Evolutionary conservation across 108 stramenopile species (phyloP).

Genomic region (Conticribra weissflogii): DNA sequence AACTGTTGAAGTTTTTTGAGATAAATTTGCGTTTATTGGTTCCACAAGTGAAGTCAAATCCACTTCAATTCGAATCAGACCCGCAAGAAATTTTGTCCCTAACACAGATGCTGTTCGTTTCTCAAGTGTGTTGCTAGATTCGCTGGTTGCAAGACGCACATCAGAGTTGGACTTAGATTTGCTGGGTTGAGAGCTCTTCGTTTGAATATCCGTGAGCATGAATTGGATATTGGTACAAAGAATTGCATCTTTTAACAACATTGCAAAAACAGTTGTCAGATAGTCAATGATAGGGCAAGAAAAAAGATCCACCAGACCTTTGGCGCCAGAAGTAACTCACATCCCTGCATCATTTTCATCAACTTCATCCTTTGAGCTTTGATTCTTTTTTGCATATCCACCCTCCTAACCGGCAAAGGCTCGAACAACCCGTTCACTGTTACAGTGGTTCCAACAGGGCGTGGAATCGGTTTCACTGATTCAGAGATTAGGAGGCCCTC

Average conservation of each 20-base stretch:
- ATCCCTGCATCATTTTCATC: constrained; percentile 77
- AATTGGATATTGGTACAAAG: constrained; percentile 72
- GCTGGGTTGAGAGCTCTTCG: background rate
- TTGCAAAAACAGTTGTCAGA: background rate
- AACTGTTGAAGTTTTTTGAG: too few species aligned
- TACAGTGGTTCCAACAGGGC: constrained; percentile 87
- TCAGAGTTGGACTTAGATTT: constrained; percentile 46
- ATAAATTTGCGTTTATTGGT: background rate
- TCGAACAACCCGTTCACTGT: constrained; percentile 80
- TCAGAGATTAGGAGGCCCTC: constrained; percentile 53
- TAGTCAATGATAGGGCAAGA: too few species aligned
- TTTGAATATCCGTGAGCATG: constrained; percentile 65
- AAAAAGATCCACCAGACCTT: too few species aligned
- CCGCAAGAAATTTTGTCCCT: constrained; percentile 64
- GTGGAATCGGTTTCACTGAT: constrained; percentile 36
- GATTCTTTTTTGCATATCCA: constrained; percentile 73
- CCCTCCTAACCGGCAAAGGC: constrained; percentile 80
- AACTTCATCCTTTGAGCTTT: constrained; percentile 69
- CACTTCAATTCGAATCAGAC: constrained; percentile 47
- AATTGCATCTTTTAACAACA: constrained; percentile 63
- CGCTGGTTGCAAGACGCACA: constrained; percentile 56
- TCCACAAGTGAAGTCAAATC: constrained; percentile 44
- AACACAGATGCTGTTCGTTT: constrained; percentile 67
- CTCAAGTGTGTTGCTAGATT: constrained; percentile 48
- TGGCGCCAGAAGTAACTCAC: too few species aligned